Base-by-base conservation (phyloP, 202 grass and related monocot genomes). In the Carex arenaria region DNA sequence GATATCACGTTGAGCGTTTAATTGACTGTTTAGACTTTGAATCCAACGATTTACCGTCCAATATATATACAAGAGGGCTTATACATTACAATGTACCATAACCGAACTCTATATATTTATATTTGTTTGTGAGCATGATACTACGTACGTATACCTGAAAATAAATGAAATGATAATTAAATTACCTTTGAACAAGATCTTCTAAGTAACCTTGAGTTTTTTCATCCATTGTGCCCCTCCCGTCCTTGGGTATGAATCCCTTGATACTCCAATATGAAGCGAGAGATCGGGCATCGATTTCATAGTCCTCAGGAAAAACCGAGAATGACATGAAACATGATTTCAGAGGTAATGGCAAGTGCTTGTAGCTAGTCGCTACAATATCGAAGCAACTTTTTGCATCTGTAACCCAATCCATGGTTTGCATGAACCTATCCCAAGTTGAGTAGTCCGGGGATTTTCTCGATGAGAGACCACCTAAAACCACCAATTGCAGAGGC, bases 311-410 rank as follows among this genome's bases (percentile, higher is more conserved):
- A 2, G 87, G 90, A 6, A 89, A 89, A 34, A 49, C 67, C 14
- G 76, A 34, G 20, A 91, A 78, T n/a, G 87, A 91, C 3, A 91
- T 87, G 56, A 91, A 87, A 42, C 87, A 91, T 15, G 68, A 79
- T 40, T 91, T 89, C 18, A 91, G 17, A 4, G 85, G 84, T 64
- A 77, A 77, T 28, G 87, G 87, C 7, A 91, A 85, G 52, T 91
- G 86, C 13, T 89, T 84, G 0, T 84, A 89, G 51, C 84, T 78
- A 60, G 6, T 78, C 3, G 43, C 7, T 34, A 78, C 19, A 61
- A 1, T 36, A 59, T 78, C 51, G 1, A 78, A 40, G 36, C 75
- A 79, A 18, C n/a, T 1, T 18, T 79, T 60, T 61, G 30, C 51
- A 60, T 79, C 12, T 17, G 15, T 59, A 30, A 59, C 28, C 75